These are phyloP conservation scores for Huntiella bhutanensis DNA, from an alignment of 2,329 filamentous ascomycete genomes.

Conservation along the genomic window DNA sequence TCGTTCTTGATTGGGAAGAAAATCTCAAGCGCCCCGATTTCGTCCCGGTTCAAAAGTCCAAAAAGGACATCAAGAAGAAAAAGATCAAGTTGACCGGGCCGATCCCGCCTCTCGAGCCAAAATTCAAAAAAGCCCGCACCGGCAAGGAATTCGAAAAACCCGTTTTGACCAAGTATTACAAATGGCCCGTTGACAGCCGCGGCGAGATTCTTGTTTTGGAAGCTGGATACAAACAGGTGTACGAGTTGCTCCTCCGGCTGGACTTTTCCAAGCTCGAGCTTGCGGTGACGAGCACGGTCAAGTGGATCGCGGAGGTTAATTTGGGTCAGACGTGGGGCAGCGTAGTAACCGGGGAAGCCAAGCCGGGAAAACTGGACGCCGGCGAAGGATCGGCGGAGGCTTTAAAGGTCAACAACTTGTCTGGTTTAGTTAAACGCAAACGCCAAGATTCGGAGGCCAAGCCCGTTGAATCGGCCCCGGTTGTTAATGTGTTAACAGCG, in stretches of 20 bases:
- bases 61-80: conserved; percentile 20
- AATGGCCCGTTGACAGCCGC: conserved; percentile 42
- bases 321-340: conserved; percentile 12
- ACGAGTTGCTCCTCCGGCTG: conserved; percentile 51
- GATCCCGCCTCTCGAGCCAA: conserved; percentile 45
- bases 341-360: conserved; percentile 3
- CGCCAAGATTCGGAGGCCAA: conserved; percentile 8
- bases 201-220: conserved; percentile 46
- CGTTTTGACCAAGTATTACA: conserved; percentile 40
- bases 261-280: conserved; percentile 51
- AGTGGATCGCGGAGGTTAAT: conserved; percentile 52
- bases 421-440: conserved; percentile 30
- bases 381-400: background rate
- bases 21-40: conserved; percentile 6
- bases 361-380: background rate
- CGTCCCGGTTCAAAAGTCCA: conserved; percentile 12
- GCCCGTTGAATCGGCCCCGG: conserved; percentile 12
- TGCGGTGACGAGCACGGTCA: conserved; percentile 42
- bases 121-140: conserved; percentile 38
- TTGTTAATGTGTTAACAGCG: conserved; percentile 28
- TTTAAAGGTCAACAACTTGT: conserved; percentile 26
- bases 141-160: conserved; percentile 31
- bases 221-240: conserved; percentile 44
- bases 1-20: conserved; percentile 49
- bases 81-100: conserved; percentile 34